Percentiles rank a stretch among this genome's conserved stretches.
Evolutionary conservation across 139 green algal genomes (phyloP).

Genomic region (Coelastrella sp.): DNA sequence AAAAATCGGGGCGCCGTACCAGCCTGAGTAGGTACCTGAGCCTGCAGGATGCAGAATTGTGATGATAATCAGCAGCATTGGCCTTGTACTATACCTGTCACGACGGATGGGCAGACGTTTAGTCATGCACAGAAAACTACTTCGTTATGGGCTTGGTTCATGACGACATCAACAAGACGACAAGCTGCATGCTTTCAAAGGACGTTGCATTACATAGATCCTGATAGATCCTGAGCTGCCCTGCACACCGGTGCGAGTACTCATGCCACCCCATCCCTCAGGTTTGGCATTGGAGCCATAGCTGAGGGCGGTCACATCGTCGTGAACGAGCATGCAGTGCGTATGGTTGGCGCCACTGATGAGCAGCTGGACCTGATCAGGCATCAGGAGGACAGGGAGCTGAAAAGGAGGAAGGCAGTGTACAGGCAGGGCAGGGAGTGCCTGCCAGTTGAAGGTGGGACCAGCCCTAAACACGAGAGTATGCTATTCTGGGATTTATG

Average conservation of each 20-base stretch:
- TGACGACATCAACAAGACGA: too few species aligned
- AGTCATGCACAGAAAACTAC: not conserved
- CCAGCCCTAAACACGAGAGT: not conserved
- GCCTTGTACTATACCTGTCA: too few species aligned
- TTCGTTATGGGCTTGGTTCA: too few species aligned
- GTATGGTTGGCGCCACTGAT: slow-evolving; percentile 30
- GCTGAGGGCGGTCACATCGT: slow-evolving; percentile 10
- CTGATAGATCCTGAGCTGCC: too few species aligned
- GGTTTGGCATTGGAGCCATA: slow-evolving; percentile 39
- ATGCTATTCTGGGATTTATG: too few species aligned
- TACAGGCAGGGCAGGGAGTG: slow-evolving; percentile 7
- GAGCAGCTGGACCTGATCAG: slow-evolving; percentile 18
- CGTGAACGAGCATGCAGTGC: slow-evolving; percentile 24
- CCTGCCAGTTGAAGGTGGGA: slow-evolving; percentile 21
- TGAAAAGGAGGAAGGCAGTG: slow-evolving; percentile 21
- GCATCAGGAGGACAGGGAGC: slow-evolving; percentile 13
- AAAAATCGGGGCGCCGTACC: slow-evolving; percentile 40
- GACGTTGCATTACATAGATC: too few species aligned
- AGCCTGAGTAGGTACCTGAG: slow-evolving; percentile 22
- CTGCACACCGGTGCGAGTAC: too few species aligned
- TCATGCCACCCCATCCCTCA: not conserved
- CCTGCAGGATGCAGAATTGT: not conserved
- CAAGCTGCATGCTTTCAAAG: too few species aligned
- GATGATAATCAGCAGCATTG: not conserved
- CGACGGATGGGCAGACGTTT: too few species aligned